Conservation (phyloP, 768 basidiomycete species). For the Boletellus emodensis region DNA sequence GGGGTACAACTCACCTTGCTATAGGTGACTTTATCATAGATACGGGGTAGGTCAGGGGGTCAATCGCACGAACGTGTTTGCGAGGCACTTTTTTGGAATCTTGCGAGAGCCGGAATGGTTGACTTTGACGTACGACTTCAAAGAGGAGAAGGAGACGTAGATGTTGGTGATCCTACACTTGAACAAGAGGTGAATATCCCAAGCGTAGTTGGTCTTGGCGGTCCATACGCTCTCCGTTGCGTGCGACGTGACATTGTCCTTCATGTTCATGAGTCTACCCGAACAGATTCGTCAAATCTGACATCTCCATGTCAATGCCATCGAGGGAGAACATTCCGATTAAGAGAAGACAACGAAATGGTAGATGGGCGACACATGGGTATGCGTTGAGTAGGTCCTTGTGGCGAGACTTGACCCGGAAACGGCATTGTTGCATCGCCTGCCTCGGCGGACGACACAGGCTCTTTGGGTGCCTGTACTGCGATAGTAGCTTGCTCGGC, state of each 20-base stretch:
- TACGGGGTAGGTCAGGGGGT: constrained; percentile 25
- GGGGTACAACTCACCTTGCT: constrained; percentile 44
- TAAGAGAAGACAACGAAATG: constrained; percentile 77
- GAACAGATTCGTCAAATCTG: constrained; percentile 47
- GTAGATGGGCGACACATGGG: constrained; percentile 63
- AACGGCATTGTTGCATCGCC: constrained; percentile 18
- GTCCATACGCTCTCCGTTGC: constrained; percentile 65
- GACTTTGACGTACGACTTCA: constrained; percentile 85
- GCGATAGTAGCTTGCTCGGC: constrained; percentile 43
- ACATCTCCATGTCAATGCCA: constrained; percentile 60
- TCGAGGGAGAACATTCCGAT: constrained; percentile 68
- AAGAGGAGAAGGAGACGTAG: constrained; percentile 70
- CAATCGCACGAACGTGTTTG: neutral
- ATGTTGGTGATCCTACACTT: constrained; percentile 85
- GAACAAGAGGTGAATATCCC: constrained; percentile 78
- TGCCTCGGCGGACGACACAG: constrained; percentile 20
- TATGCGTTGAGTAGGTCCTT: constrained; percentile 25
- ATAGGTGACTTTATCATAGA: constrained; percentile 92
- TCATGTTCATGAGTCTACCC: constrained; percentile 50
- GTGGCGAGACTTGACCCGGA: constrained; percentile 34
- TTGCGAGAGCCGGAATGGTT: constrained; percentile 94
- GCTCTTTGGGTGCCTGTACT: constrained; percentile 23
- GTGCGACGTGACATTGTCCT: constrained; percentile 48
- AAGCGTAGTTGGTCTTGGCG: constrained; percentile 72
- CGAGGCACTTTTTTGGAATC: constrained; percentile 87